phyloP scores from a whole-genome alignment of 2,329 filamentous ascomycete species.

The Scortechinia acanthostroma region DNA sequence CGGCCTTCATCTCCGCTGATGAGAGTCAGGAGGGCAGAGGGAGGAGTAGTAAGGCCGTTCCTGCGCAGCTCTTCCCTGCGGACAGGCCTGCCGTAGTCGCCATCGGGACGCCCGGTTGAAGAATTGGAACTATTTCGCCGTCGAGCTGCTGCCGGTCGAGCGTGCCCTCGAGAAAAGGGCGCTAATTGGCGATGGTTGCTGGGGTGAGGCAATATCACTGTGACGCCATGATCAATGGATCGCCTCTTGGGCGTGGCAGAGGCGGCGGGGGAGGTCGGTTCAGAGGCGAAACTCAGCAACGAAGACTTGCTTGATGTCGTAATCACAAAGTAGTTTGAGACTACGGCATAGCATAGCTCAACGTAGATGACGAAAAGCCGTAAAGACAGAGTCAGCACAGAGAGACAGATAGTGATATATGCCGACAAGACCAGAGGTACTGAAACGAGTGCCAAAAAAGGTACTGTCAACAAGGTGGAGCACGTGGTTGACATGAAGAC shows the following conservation, averaged over 20 bases:
- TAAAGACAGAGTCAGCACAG: conserved; percentile 3
- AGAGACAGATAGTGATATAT: not conserved
- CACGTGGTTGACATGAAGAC: too few relatives aligned
- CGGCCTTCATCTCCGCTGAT: conserved; percentile 21
- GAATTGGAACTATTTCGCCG: too few relatives aligned
- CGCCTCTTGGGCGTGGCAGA: not conserved
- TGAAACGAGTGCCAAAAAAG: not conserved
- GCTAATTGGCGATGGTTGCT: too few relatives aligned
- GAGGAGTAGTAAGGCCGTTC: too few relatives aligned
- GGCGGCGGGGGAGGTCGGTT: not conserved
- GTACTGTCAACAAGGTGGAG: not conserved
- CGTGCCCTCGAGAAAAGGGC: too few relatives aligned
- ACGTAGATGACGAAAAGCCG: conserved; percentile 8
- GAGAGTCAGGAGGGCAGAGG: too few relatives aligned
- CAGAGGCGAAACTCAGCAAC: not conserved
- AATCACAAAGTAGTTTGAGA: not conserved
- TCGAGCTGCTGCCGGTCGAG: too few relatives aligned
- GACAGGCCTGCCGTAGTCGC: too few relatives aligned
- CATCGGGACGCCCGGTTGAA: too few relatives aligned
- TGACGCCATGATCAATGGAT: not conserved
- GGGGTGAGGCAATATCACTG: too few relatives aligned
- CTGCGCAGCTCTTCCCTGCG: too few relatives aligned
- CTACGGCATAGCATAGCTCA: conserved; percentile 4
- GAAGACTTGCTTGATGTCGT: not conserved
- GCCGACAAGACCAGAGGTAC: not conserved